Percentiles rank a stretch among this genome's conserved stretches.
Conservation (phyloP, 2,329 filamentous ascomycete species). For the Penicillium sp. region DNA sequence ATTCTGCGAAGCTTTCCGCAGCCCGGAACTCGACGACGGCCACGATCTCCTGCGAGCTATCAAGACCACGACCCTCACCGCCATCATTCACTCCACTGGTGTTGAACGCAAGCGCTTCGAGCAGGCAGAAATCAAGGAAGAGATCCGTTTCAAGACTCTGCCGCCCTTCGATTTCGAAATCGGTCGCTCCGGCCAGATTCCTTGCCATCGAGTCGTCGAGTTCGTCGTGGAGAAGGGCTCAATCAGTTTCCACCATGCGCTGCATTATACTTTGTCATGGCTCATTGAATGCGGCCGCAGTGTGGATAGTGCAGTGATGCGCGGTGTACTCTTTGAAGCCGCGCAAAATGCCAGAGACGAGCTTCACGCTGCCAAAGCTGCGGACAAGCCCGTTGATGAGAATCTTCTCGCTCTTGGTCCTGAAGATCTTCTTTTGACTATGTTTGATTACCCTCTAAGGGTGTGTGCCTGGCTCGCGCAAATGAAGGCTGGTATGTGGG, state of each 20-base stretch:
- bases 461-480: constrained; percentile 96
- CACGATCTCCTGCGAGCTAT: constrained; percentile 69
- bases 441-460: constrained; percentile 89
- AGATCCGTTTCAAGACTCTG: constrained; percentile 76
- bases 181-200: constrained; percentile 41
- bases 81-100: constrained; percentile 86
- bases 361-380: constrained; percentile 63
- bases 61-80: constrained; percentile 67
- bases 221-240: constrained; percentile 85
- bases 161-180: constrained; percentile 76
- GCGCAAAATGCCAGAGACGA: constrained; percentile 47
- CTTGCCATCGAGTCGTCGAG: constrained; percentile 69
- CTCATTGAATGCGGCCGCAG: constrained; percentile 83
- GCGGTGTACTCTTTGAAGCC: constrained; percentile 68
- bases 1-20: constrained; percentile 80
- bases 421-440: constrained; percentile 78
- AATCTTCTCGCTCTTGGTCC: constrained; percentile 47
- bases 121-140: constrained; percentile 82
- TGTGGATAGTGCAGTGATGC: constrained; percentile 66
- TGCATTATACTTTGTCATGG: constrained; percentile 97
- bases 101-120: constrained; percentile 83
- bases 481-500: constrained; percentile 98
- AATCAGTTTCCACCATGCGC: constrained; percentile 95
- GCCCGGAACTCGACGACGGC: constrained; percentile 63
- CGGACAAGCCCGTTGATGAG: constrained; percentile 58